These are phyloP conservation scores for Boletus insuetus DNA, from an alignment of 768 basidiomycete species.

Conservation along the genomic window DNA sequence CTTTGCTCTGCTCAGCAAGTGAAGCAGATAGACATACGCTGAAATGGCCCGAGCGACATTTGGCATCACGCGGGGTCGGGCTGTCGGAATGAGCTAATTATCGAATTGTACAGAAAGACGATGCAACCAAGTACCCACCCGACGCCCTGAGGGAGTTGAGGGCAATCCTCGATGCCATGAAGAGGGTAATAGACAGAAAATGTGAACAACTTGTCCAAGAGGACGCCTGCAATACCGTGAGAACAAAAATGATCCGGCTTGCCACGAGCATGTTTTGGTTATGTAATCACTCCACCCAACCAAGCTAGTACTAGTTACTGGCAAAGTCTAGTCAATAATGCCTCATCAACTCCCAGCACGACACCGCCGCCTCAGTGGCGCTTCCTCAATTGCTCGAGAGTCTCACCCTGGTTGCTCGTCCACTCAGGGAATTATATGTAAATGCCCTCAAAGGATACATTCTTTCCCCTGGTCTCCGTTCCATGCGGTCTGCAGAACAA, in stretches of 20 bases:
- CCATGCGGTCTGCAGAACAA: constrained; percentile 4
- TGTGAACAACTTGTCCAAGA: constrained; percentile 2
- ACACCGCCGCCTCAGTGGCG: too few species aligned
- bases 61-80: constrained; percentile 53
- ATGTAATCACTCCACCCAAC: constrained; percentile 10
- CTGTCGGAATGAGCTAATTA: constrained; percentile 30
- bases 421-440: too few species aligned
- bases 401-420: too few species aligned
- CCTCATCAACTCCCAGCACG: too few species aligned
- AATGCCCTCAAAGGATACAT: too few species aligned
- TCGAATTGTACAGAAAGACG: not conserved
- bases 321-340: too few species aligned
- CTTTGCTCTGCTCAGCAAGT: constrained; percentile 2
- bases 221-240: constrained; percentile 19
- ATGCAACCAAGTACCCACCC: constrained; percentile 36
- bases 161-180: constrained; percentile 73
- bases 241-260: constrained; percentile 33
- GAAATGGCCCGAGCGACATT: constrained; percentile 44
- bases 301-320: too few species aligned
- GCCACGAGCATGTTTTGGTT: constrained; percentile 21
- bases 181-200: constrained; percentile 5
- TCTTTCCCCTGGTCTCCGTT: not conserved
- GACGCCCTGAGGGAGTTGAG: constrained; percentile 60
- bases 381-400: too few species aligned
- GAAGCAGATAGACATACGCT: constrained; percentile 39